These are phyloP conservation scores for Podila epigama DNA, from an alignment of 192 early-diverging fungal species.

Conservation along the genomic window DNA sequence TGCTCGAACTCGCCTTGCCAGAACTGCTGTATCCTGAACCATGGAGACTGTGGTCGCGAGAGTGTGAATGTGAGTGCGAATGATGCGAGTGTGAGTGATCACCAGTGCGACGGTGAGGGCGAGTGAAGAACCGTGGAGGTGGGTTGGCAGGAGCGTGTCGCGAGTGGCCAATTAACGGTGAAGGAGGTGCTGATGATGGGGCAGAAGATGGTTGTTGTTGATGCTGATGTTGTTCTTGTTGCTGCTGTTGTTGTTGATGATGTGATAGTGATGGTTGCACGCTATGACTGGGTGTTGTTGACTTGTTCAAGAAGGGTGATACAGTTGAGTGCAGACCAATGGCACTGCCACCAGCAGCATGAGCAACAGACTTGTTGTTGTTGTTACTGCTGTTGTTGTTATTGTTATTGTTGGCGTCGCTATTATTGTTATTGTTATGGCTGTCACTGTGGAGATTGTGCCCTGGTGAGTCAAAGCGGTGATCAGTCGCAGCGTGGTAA, in stretches of 20 bases:
- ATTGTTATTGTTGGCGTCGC: background rate
- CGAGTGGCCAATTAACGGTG: background rate
- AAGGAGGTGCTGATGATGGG: background rate
- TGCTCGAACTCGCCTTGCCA: constrained; percentile 25
- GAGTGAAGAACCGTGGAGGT: constrained; percentile 43
- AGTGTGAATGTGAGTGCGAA: background rate
- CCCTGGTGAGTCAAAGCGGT: too few relatives aligned
- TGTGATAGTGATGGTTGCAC: too few relatives aligned
- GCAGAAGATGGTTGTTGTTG: background rate
- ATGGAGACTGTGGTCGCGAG: constrained; percentile 21
- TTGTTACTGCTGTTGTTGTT: background rate
- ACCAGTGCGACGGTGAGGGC: constrained; percentile 28
- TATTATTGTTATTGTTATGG: background rate
- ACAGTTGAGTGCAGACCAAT: too few relatives aligned
- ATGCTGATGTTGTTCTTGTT: background rate
- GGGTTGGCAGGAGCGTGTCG: constrained; percentile 26
- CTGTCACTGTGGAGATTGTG: background rate
- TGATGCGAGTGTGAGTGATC: constrained; percentile 12
- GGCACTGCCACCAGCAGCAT: too few relatives aligned
- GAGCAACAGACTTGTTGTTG: too few relatives aligned
- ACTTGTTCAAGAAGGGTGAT: too few relatives aligned
- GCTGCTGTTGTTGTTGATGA: background rate
- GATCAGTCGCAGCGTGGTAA: too few relatives aligned
- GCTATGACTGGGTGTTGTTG: too few relatives aligned
- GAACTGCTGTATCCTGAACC: constrained; percentile 11